These are phyloP conservation scores for Candida andamanensis DNA, from an alignment of 805 yeast species.

Conservation along the genomic window DNA sequence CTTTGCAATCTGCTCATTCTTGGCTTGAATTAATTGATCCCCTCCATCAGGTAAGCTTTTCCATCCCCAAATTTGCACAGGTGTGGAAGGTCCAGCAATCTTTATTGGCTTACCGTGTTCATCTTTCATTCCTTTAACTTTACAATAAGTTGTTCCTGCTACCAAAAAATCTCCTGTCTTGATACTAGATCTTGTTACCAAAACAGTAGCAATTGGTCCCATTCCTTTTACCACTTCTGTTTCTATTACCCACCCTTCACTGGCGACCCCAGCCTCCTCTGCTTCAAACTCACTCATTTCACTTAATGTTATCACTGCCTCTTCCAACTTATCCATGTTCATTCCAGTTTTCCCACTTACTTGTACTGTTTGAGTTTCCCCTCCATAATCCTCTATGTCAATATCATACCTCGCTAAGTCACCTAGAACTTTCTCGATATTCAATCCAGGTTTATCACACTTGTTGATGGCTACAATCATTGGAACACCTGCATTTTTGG, in stretches of 20 bases:
- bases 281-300: conserved; percentile 79
- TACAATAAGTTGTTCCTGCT: conserved; percentile 84
- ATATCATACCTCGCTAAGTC: conserved; percentile 76
- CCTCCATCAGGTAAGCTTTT: conserved; percentile 90
- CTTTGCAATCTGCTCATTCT: conserved; percentile 68
- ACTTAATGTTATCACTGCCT: conserved; percentile 77
- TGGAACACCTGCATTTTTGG: conserved; percentile 74
- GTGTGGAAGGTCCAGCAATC: conserved; percentile 78
- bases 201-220: conserved; percentile 81
- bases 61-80: conserved; percentile 94
- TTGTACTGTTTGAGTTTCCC: conserved; percentile 84
- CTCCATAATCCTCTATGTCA: conserved; percentile 90
- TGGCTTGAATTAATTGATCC: conserved; percentile 73
- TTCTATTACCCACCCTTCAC: conserved; percentile 89
- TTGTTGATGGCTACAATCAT: conserved; percentile 90
- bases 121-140: conserved; percentile 71
- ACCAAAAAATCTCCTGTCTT: conserved; percentile 69
- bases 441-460: conserved; percentile 75
- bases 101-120: conserved; percentile 62
- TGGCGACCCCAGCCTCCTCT: conserved; percentile 42
- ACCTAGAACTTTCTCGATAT: conserved; percentile 68
- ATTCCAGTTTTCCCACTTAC: conserved; percentile 88
- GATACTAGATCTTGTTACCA: conserved; percentile 75
- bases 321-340: conserved; percentile 87
- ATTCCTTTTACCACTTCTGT: conserved; percentile 75